Conservation (phyloP, 2,329 filamentous ascomycete species). For the Chrysoporthe cubensis region DNA sequence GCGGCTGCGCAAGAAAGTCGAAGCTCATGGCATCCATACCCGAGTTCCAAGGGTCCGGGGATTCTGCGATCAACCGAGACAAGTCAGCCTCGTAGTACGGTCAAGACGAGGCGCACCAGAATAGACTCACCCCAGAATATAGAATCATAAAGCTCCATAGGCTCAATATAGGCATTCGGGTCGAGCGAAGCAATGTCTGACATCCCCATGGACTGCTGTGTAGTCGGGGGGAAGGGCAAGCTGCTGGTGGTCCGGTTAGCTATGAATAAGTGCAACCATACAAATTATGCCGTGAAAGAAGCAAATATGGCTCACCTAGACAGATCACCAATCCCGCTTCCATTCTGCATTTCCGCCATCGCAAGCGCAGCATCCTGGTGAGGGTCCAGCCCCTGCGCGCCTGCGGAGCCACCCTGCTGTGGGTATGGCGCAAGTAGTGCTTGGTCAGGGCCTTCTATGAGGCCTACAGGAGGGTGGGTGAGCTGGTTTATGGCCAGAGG, state of each 20-base stretch:
- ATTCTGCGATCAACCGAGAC: conserved; percentile 47
- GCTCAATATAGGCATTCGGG: conserved; percentile 63
- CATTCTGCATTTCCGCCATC: conserved; percentile 69
- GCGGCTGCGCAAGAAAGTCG: conserved; percentile 63
- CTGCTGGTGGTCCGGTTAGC: conserved; percentile 35
- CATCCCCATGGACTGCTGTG: conserved; percentile 41
- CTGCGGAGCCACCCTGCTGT: conserved; percentile 30
- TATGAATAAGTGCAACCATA: too few relatives aligned
- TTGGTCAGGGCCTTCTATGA: conserved; percentile 18
- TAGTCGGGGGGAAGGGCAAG: conserved; percentile 45
- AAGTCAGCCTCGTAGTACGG: conserved; percentile 2
- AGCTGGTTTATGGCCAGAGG: conserved; percentile 41
- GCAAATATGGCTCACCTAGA: conserved; percentile 39
- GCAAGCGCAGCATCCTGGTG: conserved; percentile 66
- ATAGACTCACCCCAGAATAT: conserved; percentile 66
- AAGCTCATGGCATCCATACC: conserved; percentile 62
- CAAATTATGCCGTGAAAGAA: neutral
- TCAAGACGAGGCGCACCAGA: neutral
- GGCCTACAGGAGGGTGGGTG: conserved; percentile 24
- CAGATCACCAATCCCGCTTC: conserved; percentile 52
- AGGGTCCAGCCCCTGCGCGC: conserved; percentile 47
- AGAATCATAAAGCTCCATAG: conserved; percentile 70
- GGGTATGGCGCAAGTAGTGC: conserved; percentile 25
- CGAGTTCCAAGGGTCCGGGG: conserved; percentile 62
- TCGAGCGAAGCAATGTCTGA: conserved; percentile 55